These are phyloP conservation scores for slime mould (Dictyostelium discoideum) DNA, from an alignment of 78 protist genomes.

Conservation along the genomic window dicty_2.7 NC_007088.5:2898001-2898500, in stretches of 20 bases:
- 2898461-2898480: constrained; percentile 7
- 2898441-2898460: neutral
- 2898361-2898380: neutral
- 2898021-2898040: neutral
- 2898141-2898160: constrained; percentile 12
- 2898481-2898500: neutral
- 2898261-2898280: neutral
- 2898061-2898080: neutral
- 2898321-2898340: neutral
- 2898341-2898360: neutral
- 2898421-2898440: neutral
- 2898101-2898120: neutral
- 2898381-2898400: neutral
- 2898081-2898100: neutral
- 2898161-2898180: neutral
- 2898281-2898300: neutral
- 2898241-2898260: neutral
- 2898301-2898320: neutral
- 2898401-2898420: neutral
- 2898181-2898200: neutral
- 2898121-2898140: constrained; percentile 25
- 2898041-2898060: neutral
- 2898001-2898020: neutral
- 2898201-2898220: neutral
- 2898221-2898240: neutral